These are phyloP conservation scores for Extremus antarcticus DNA, from an alignment of 495 filamentous ascomycete genomes.

Conservation along the genomic window DNA sequence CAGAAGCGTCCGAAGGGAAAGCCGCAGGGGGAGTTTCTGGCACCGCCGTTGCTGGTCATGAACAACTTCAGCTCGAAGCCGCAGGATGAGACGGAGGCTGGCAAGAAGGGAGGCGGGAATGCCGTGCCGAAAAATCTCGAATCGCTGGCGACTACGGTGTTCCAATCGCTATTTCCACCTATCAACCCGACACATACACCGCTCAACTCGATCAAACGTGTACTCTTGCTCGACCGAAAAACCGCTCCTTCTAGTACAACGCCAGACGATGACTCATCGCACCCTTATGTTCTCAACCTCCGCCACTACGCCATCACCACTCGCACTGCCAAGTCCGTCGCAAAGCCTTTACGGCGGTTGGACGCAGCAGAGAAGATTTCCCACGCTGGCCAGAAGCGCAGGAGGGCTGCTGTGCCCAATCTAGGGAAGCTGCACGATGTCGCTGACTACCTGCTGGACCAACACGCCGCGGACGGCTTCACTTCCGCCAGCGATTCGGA, in stretches of 20 bases:
- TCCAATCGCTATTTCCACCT: slow-evolving; percentile 91
- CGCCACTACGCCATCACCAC: slow-evolving; percentile 93
- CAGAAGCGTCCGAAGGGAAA: slow-evolving; percentile 70
- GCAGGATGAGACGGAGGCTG: slow-evolving; percentile 39
- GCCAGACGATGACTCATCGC: slow-evolving; percentile 29
- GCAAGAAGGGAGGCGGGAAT: slow-evolving; percentile 4
- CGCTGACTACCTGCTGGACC: slow-evolving; percentile 84
- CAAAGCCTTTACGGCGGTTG: slow-evolving; percentile 68
- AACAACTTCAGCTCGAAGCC: slow-evolving; percentile 79
- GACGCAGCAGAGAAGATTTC: slow-evolving; percentile 73
- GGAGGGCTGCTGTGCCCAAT: slow-evolving; percentile 59
- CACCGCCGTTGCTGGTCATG: slow-evolving; percentile 67
- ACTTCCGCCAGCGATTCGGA: slow-evolving; percentile 89
- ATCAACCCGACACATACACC: slow-evolving; percentile 89
- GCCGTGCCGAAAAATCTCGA: slow-evolving; percentile 75
- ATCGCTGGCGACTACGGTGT: slow-evolving; percentile 82
- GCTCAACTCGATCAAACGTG: slow-evolving; percentile 73
- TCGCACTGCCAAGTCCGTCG: slow-evolving; percentile 54
- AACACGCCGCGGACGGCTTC: slow-evolving; percentile 73
- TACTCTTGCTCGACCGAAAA: slow-evolving; percentile 82
- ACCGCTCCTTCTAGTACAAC: slow-evolving; percentile 22
- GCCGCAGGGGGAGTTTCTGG: slow-evolving; percentile 5
- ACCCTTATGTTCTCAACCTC: slow-evolving; percentile 73
- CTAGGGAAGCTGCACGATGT: slow-evolving; percentile 85
- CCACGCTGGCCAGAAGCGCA: slow-evolving; percentile 51